Evolutionary conservation across 257 asterid species (phyloP).

Genomic region (Ballota nigra): DNA sequence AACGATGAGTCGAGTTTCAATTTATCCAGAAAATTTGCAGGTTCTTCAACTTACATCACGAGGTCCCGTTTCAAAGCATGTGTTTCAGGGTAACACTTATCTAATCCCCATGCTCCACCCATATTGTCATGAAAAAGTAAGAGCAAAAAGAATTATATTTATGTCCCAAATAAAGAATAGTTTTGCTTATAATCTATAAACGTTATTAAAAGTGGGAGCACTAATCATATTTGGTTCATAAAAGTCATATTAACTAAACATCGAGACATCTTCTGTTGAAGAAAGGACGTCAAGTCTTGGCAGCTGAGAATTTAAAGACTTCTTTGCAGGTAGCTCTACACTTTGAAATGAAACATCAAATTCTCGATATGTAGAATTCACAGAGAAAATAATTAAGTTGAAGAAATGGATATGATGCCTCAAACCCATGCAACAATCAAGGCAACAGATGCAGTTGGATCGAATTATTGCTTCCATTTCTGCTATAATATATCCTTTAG

Average conservation of each 20-base stretch:
- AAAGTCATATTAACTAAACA: slow-evolving; percentile 59
- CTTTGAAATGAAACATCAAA: slow-evolving; percentile 27
- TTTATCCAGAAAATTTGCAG: neutral
- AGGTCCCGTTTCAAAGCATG: slow-evolving; percentile 91
- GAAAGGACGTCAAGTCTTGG: slow-evolving; percentile 69
- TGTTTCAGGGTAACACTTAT: slow-evolving; percentile 94
- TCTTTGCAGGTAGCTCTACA: slow-evolving; percentile 85
- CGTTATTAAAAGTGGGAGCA: slow-evolving; percentile 10
- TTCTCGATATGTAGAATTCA: slow-evolving; percentile 14
- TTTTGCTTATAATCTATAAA: too few species aligned
- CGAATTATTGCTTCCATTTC: slow-evolving; percentile 82
- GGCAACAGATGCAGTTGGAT: slow-evolving; percentile 93
- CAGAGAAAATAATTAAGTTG: neutral
- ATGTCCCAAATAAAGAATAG: neutral
- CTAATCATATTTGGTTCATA: slow-evolving; percentile 34
- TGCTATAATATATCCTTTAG: too few species aligned
- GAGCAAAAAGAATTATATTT: neutral
- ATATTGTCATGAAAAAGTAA: slow-evolving; percentile 47
- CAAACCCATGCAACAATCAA: slow-evolving; percentile 93
- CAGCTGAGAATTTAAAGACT: slow-evolving; percentile 72
- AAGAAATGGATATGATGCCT: slow-evolving; percentile 27
- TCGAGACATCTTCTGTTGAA: slow-evolving; percentile 62
- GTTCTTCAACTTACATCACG: slow-evolving; percentile 58
- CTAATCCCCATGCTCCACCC: slow-evolving; percentile 97
- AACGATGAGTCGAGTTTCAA: neutral